These are phyloP conservation scores for Phytopythium delawarense DNA, from an alignment of 352 stramenopile species.

Conservation along the genomic window DNA sequence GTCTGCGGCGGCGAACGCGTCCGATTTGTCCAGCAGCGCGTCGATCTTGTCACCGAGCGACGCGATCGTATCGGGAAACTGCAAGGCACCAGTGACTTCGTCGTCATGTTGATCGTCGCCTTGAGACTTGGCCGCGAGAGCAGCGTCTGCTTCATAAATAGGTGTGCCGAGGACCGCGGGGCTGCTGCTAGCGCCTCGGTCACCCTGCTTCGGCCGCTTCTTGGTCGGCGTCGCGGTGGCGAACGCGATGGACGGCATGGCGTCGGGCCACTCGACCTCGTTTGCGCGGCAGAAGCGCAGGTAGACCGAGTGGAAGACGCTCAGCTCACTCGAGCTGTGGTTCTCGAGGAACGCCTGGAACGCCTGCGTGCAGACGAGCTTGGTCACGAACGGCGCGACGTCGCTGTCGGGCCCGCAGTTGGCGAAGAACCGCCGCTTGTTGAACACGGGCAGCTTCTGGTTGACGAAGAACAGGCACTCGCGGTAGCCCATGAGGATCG, in stretches of 20 bases:
- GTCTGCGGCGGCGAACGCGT: conserved; percentile 1
- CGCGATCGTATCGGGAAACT: not conserved
- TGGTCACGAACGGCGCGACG: conserved; percentile 59
- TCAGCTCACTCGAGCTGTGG: conserved; percentile 62
- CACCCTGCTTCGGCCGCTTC: not conserved
- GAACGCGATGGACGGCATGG: conserved; percentile 18
- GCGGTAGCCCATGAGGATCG: conserved; percentile 71
- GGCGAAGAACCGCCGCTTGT: conserved; percentile 78
- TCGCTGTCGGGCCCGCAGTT: conserved; percentile 54
- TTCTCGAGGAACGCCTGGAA: conserved; percentile 83
- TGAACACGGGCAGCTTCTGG: conserved; percentile 83
- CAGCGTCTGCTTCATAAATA: conserved; percentile 4
- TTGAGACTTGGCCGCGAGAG: not conserved
- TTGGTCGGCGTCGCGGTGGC: conserved; percentile 7
- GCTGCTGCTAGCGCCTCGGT: not conserved
- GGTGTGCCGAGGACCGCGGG: not conserved
- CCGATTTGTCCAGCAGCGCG: conserved; percentile 19
- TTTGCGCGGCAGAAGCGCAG: conserved; percentile 51
- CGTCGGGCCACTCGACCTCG: conserved; percentile 43
- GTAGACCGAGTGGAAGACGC: conserved; percentile 78
- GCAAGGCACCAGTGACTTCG: not conserved
- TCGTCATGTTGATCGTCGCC: not conserved
- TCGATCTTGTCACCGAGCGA: conserved; percentile 32
- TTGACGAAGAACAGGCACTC: conserved; percentile 88
- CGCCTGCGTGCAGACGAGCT: conserved; percentile 66